A percentile compares a stretch with the other conserved stretches of the same genome.
Conservation (phyloP, 163 green algal genomes). For the Smithsoniella earleae region DNA sequence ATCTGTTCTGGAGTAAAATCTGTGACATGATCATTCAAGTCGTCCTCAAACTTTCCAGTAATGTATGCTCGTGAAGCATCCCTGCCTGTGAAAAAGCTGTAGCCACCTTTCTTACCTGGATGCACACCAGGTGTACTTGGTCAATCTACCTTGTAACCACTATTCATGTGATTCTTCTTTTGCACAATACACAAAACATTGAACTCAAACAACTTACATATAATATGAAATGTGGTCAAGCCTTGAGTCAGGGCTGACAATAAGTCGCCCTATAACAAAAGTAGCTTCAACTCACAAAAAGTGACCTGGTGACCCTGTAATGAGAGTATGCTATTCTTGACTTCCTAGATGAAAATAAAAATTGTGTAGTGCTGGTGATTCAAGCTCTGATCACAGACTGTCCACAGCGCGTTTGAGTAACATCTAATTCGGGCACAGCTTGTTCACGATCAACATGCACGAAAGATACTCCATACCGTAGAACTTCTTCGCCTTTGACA, state of each 20-base stretch:
- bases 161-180: too few species aligned
- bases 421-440: too few species aligned
- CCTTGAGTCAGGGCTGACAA: too few species aligned
- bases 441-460: too few species aligned
- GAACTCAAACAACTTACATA: too few species aligned
- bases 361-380: not conserved
- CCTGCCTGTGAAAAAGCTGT: conserved; percentile 9
- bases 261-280: too few species aligned
- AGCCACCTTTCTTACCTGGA: conserved; percentile 11
- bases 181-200: too few species aligned
- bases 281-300: too few species aligned
- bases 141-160: not conserved
- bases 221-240: too few species aligned
- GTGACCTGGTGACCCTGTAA: too few species aligned
- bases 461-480: not conserved
- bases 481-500: conserved; percentile 14
- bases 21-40: conserved; percentile 8
- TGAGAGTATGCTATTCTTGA: not conserved
- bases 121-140: not conserved
- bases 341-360: not conserved
- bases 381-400: not conserved
- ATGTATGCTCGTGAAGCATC: conserved; percentile 16
- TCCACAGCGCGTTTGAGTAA: not conserved
- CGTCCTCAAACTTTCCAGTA: conserved; percentile 14
- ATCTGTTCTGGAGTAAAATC: conserved; percentile 19